phyloP scores from a whole-genome alignment of 108 stramenopile species.

The Schizochytrium sp. region DNA sequence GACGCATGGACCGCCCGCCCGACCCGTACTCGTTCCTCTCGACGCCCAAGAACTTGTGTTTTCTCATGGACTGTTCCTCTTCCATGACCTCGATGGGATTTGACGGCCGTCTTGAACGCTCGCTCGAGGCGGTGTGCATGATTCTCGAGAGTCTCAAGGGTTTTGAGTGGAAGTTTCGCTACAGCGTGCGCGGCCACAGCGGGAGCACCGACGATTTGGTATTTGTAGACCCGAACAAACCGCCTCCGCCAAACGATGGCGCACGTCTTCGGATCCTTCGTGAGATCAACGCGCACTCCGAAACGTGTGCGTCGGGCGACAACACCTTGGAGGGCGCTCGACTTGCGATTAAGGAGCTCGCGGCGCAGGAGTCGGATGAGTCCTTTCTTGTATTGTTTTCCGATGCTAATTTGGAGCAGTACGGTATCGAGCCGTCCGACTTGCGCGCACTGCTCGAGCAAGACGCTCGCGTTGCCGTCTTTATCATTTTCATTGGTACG shows the following conservation, averaged over 20 bases:
- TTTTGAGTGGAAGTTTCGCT: slow-evolving; percentile 55
- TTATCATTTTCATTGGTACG: neutral
- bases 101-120: slow-evolving; percentile 65
- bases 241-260: slow-evolving; percentile 43
- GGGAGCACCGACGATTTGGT: slow-evolving; percentile 5
- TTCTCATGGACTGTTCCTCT: slow-evolving; percentile 67
- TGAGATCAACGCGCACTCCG: slow-evolving; percentile 73
- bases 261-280: slow-evolving; percentile 61
- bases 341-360: slow-evolving; percentile 47
- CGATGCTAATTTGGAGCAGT: slow-evolving; percentile 76
- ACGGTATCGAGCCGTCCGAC: slow-evolving; percentile 55
- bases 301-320: slow-evolving; percentile 70
- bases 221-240: slow-evolving; percentile 15
- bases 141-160: slow-evolving; percentile 71
- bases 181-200: slow-evolving; percentile 17
- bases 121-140: slow-evolving; percentile 66
- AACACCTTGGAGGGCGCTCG: slow-evolving; percentile 68
- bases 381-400: slow-evolving; percentile 59
- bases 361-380: slow-evolving; percentile 27
- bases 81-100: slow-evolving; percentile 76
- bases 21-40: neutral
- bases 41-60: slow-evolving; percentile 41
- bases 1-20: slow-evolving; percentile 45
- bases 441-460: neutral
- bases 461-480: neutral